These are phyloP conservation scores for Pythium scleroteichum DNA, from an alignment of 352 stramenopile genomes.

Conservation along the genomic window DNA sequence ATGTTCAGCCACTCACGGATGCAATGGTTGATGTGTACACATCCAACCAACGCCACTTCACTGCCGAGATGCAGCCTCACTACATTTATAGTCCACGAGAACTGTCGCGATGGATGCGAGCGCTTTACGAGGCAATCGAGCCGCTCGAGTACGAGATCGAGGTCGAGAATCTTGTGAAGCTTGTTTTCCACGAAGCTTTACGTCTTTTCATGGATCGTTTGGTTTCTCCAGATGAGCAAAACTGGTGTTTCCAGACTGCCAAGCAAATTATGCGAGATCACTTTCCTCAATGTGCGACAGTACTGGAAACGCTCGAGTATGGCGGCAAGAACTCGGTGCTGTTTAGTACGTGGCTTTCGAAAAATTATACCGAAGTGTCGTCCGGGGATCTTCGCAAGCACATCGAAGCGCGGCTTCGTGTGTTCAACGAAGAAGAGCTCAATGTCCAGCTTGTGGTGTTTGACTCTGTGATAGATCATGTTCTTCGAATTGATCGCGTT, in stretches of 20 bases:
- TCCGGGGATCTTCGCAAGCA: conserved; percentile 95
- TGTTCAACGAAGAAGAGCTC: conserved; percentile 99
- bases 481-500: conserved; percentile 98
- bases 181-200: conserved; percentile 99
- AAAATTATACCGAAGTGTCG: conserved; percentile 95
- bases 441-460: conserved; percentile 99
- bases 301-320: conserved; percentile 70
- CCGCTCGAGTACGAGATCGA: conserved; percentile 94
- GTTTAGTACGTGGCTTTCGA: conserved; percentile 98
- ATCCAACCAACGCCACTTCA: conserved; percentile 96
- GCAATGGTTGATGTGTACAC: conserved; percentile 99
- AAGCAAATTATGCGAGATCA: conserved; percentile 82
- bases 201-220: conserved; percentile 99
- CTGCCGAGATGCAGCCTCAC: conserved; percentile 93
- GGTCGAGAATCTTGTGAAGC: conserved; percentile 95
- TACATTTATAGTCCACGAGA: conserved; percentile 99
- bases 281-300: conserved; percentile 80
- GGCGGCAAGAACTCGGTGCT: conserved; percentile 92
- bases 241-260: conserved; percentile 94
- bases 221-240: conserved; percentile 95
- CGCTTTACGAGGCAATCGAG: conserved; percentile 98
- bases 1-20: conserved; percentile 96
- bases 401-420: conserved; percentile 94
- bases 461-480: conserved; percentile 99
- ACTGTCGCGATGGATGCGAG: conserved; percentile 98